Evolutionary conservation across 1,284 basidiomycete genomes (phyloP).

Genomic region (Pascua sp.): DNA sequence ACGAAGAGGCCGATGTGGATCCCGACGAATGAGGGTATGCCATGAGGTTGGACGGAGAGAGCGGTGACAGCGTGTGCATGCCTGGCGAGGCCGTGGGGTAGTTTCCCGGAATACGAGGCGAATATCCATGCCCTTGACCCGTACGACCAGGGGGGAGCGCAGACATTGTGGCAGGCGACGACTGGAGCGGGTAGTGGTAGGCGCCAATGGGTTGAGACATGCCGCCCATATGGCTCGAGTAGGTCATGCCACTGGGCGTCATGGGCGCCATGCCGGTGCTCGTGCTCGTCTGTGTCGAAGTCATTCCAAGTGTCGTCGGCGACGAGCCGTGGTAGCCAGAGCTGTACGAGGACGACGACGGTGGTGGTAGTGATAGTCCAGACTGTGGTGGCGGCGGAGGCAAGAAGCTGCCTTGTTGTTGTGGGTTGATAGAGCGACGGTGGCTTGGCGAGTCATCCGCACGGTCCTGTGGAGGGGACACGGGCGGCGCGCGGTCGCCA

Average conservation of each 20-base stretch:
- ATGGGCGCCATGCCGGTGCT: background rate
- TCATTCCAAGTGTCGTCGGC: slow-evolving; percentile 1
- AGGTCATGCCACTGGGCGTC: slow-evolving; percentile 11
- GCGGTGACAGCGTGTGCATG: slow-evolving; percentile 17
- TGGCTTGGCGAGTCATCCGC: slow-evolving; percentile 13
- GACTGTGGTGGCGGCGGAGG: slow-evolving; percentile 22
- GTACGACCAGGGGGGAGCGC: slow-evolving; percentile 6
- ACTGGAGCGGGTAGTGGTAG: slow-evolving; percentile 17
- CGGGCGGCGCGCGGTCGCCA: slow-evolving; percentile 19
- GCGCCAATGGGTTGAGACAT: slow-evolving; percentile 11
- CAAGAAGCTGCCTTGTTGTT: slow-evolving; percentile 17
- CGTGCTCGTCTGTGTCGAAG: background rate
- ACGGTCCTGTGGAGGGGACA: slow-evolving; percentile 14
- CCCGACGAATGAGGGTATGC: slow-evolving; percentile 6
- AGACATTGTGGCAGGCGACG: slow-evolving; percentile 18
- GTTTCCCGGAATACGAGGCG: slow-evolving; percentile 15
- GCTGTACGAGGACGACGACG: slow-evolving; percentile 15
- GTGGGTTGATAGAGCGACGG: slow-evolving; percentile 14
- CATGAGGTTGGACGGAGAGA: slow-evolving; percentile 18
- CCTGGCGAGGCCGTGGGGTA: slow-evolving; percentile 17
- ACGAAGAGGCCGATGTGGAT: slow-evolving; percentile 9
- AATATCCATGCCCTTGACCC: slow-evolving; percentile 14
- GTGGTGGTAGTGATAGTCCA: slow-evolving; percentile 11
- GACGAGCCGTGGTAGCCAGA: slow-evolving; percentile 14
- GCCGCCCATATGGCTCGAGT: slow-evolving; percentile 17